phyloP scores from a whole-genome alignment of 108 stramenopile species.

The Nitzschia sp. region DNA sequence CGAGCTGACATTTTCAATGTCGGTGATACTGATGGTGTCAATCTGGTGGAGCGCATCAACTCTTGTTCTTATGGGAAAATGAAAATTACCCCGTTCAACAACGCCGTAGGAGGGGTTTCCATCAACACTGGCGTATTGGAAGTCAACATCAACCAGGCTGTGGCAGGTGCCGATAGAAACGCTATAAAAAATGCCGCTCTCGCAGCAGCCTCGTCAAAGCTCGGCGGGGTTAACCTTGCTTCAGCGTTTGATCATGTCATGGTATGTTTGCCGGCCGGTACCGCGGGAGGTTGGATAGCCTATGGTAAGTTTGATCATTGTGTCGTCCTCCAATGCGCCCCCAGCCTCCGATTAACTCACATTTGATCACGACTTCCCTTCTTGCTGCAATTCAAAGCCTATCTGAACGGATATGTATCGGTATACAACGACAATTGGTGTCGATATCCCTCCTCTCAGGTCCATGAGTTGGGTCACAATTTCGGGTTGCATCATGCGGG shows the following conservation, averaged over 20 bases:
- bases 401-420: slow-evolving; percentile 34
- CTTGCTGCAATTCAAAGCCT: too few relatives aligned
- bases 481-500: slow-evolving; percentile 54
- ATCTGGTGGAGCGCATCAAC: neutral
- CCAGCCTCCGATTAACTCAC: neutral
- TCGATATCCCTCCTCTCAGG: slow-evolving; percentile 30
- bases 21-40: too few relatives aligned
- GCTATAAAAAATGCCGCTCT: neutral
- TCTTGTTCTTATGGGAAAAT: neutral
- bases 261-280: slow-evolving; percentile 58
- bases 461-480: slow-evolving; percentile 78
- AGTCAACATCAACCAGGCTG: neutral
- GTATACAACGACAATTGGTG: slow-evolving; percentile 64
- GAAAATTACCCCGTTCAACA: neutral
- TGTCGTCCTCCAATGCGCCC: neutral
- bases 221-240: neutral
- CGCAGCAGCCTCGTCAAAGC: neutral
- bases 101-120: neutral
- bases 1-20: too few relatives aligned
- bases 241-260: slow-evolving; percentile 50
- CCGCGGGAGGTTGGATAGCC: slow-evolving; percentile 14
- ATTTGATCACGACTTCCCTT: neutral
- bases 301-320: slow-evolving; percentile 9
- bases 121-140: slow-evolving; percentile 7
- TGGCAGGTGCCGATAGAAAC: neutral